These are phyloP conservation scores for Imleria badia DNA, from an alignment of 768 basidiomycete genomes.

Conservation along the genomic window DNA sequence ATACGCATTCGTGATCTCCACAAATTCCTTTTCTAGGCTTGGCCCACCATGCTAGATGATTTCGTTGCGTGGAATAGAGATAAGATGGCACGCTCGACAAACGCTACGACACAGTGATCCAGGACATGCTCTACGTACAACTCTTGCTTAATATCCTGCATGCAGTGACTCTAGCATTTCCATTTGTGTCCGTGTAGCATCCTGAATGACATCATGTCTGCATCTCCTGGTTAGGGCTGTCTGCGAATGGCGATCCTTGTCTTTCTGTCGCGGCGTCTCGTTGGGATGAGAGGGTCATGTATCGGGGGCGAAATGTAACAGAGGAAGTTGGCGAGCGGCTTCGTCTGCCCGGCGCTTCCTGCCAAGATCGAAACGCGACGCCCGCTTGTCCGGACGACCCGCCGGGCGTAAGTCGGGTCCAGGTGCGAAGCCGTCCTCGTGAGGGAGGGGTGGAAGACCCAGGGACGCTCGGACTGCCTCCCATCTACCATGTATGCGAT, in stretches of 20 bases:
- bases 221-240: not conserved
- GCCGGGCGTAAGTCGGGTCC: not conserved
- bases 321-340: conserved; percentile 10
- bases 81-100: conserved; percentile 10
- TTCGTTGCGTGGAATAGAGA: conserved; percentile 67
- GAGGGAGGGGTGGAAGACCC: conserved; percentile 27
- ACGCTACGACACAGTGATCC: conserved; percentile 5
- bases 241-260: not conserved
- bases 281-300: not conserved
- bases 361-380: conserved; percentile 26
- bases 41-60: conserved; percentile 81
- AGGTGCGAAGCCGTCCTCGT: not conserved
- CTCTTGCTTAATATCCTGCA: conserved; percentile 17
- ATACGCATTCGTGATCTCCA: not conserved
- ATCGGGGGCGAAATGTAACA: conserved; percentile 25
- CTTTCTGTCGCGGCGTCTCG: not conserved
- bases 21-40: conserved; percentile 49
- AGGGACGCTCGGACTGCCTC: conserved; percentile 31
- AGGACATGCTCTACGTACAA: conserved; percentile 11
- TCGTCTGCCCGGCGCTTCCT: conserved; percentile 11
- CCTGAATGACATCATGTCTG: not conserved
- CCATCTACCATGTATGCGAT: conserved; percentile 34
- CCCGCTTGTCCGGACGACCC: conserved; percentile 4
- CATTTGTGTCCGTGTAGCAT: conserved; percentile 1
- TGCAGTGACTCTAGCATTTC: conserved; percentile 8